Evolutionary conservation across 2,329 filamentous ascomycete species (phyloP), one percentile per base, ranked within the genome.

Genomic region (Fusarium sp.): DNA sequence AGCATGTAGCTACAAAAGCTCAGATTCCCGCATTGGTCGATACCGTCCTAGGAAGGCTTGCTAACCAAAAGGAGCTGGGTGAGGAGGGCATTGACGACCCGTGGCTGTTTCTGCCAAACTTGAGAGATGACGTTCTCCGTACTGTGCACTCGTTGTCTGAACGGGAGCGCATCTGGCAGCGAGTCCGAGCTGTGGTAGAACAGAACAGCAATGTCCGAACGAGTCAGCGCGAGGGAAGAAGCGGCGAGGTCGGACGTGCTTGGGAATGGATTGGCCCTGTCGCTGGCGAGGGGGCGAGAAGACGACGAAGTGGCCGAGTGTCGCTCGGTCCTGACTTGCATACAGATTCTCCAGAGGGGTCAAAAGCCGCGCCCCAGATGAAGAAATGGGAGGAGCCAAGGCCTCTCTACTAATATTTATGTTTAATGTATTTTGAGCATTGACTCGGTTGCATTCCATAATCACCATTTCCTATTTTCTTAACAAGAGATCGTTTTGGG

Each of bases 151-250:
- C 88, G 6, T 86, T 94, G 22, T 85, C 86, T 11, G 88, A 94
- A 74, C 87, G 96, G 40, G 92, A 96, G 77, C 88, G 89, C 59
- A 84, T 99, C 53, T 99, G 97, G 96, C 87, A 90, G 69, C 89
- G 89, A 52, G 96, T 99, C 22, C 88, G 90, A 72, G 88, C 85
- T 54, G 91, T 98, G 55, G 94, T 99, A 1, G 96, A 99, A 81
- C 90, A 91, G 80, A 99, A 99, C 79, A 92, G 93, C 65, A 99
- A 99, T 76, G 92, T 99, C 18, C 88, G 96, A 44, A 93, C 87
- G 0, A 84, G 87, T 81, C 81, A 94, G 86, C 82, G 94, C 84
- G 83, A 92, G 86, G 81, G 91, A 48, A 82, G 84, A 56, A 90
- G 85, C 72, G 90, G 89, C 34, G 90, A 91, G 75, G 86, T 92